Evolutionary conservation across 805 yeast genomes (phyloP).

Genomic region (Trichomonascus vanleenenianus): DNA sequence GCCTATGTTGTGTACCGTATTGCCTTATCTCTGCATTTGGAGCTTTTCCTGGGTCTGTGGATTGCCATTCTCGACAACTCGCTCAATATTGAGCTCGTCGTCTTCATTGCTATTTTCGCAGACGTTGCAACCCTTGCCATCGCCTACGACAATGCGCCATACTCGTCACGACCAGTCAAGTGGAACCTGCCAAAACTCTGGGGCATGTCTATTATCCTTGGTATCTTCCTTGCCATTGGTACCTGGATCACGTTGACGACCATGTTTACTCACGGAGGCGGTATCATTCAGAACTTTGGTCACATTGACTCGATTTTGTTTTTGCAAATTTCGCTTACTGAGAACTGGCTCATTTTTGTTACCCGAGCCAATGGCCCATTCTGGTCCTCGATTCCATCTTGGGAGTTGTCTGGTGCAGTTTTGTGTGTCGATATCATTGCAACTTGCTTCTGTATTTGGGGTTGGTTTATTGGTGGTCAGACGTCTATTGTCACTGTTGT

Average conservation of each 20-base stretch:
- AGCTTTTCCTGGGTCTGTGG: conserved; percentile 92
- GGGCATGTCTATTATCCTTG: conserved; percentile 72
- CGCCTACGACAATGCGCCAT: conserved; percentile 92
- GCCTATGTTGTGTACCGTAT: conserved; percentile 97
- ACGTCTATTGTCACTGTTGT: conserved; percentile 92
- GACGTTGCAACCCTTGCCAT: conserved; percentile 76
- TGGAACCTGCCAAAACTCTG: conserved; percentile 93
- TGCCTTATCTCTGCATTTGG: conserved; percentile 91
- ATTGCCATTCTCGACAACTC: conserved; percentile 87
- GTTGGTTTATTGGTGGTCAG: conserved; percentile 98
- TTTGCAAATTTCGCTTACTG: conserved; percentile 90
- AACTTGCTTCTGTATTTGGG: conserved; percentile 86
- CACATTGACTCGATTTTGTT: conserved; percentile 86
- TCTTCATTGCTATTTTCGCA: conserved; percentile 91
- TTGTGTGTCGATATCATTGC: conserved; percentile 84
- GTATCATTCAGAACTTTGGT: conserved; percentile 91
- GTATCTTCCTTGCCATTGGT: conserved; percentile 62
- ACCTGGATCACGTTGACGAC: conserved; percentile 94
- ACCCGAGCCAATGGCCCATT: conserved; percentile 97
- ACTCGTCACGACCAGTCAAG: conserved; percentile 85
- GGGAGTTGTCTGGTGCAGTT: conserved; percentile 96
- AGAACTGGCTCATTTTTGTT: conserved; percentile 94
- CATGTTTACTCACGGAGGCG: conserved; percentile 88
- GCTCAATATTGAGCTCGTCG: conserved; percentile 83
- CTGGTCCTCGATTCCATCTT: conserved; percentile 95